Conservation (phyloP, 805 yeast genomes). For the Ogataea polymorpha region DNA sequence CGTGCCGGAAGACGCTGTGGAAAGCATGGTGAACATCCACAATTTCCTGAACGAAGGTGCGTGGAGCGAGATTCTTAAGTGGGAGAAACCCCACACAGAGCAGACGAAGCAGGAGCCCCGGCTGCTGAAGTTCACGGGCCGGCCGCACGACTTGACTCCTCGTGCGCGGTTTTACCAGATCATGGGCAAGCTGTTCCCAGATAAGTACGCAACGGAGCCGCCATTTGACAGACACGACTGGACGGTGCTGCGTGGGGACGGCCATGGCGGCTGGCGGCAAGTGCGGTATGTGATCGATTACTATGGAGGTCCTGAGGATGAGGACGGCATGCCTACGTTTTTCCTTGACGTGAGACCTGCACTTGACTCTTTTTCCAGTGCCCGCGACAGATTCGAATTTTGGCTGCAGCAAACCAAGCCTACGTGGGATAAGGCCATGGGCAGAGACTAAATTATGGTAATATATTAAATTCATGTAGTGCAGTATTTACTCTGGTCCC, state of each 20-base stretch:
- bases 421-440: conserved; percentile 68
- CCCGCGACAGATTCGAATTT: conserved; percentile 62
- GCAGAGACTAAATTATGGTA: conserved; percentile 32
- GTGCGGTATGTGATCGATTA: conserved; percentile 94
- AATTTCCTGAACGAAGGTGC: conserved; percentile 96
- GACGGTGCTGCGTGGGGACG: conserved; percentile 78
- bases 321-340: conserved; percentile 86
- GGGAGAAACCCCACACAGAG: conserved; percentile 78
- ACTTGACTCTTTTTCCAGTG: conserved; percentile 62
- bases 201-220: conserved; percentile 66
- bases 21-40: conserved; percentile 94
- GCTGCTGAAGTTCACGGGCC: conserved; percentile 81
- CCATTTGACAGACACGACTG: conserved; percentile 99
- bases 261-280: conserved; percentile 53
- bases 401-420: conserved; percentile 56
- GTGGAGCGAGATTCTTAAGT: conserved; percentile 87
- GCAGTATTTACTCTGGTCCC: background rate
- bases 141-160: conserved; percentile 85
- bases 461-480: background rate
- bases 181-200: conserved; percentile 70
- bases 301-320: conserved; percentile 89
- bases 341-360: conserved; percentile 96
- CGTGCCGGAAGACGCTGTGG: conserved; percentile 93
- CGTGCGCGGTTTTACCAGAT: conserved; percentile 69
- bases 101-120: conserved; percentile 64